Base-by-base conservation (phyloP, 2,329 filamentous ascomycete genomes). In the Calonectria honghensis region DNA sequence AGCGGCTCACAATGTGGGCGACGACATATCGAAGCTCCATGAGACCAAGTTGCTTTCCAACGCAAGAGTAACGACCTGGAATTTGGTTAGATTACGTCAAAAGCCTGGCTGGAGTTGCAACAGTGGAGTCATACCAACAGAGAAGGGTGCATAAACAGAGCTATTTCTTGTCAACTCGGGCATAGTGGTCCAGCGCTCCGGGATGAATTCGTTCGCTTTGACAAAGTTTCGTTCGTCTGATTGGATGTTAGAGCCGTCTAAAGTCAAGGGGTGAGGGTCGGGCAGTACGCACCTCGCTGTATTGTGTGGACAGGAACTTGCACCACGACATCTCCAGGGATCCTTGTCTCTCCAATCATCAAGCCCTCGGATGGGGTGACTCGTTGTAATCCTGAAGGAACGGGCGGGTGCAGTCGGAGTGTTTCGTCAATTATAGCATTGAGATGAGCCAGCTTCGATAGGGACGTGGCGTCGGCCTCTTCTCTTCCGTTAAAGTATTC, bases 141-240 rank as follows among this genome's bases (percentile, higher is more conserved):
- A 63, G 37, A 63, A 63, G 10, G 57, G 57, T 20, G 57, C 35
- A 27, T 24, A 63, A 20, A 63, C 32, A 16, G 57, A 41, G 13
- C 14, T 27, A 16, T 63, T 63, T 16, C 41, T 63, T 11, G 57
- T 63, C 57, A 63, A 29, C 24, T 63, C 57, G 13, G 57, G 24
- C 57, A 41, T 41, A 4, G 82, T 79, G 9, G 82, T 83, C 83
- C 83, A 85, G 20, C 84, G 78, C 51, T 86, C 83, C 11, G 83
- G 84, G 20, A 83, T 81, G 50, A 85, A 86, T 13, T 73, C 67
- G 2, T 31, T n/a, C 2, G 67, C 59, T 9, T 65, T 41, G 14
- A n/a, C 61, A 18, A 70, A 73, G 41, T 16, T 48, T 20, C 71
- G 57, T 31, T 81, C 73, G 67, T 80, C 67, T 11, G 61, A 2